A percentile compares a stretch with the other conserved stretches of the same genome.
Evolutionary conservation across 768 basidiomycete species (phyloP).

Genomic region (Infundibulicybe gibba): DNA sequence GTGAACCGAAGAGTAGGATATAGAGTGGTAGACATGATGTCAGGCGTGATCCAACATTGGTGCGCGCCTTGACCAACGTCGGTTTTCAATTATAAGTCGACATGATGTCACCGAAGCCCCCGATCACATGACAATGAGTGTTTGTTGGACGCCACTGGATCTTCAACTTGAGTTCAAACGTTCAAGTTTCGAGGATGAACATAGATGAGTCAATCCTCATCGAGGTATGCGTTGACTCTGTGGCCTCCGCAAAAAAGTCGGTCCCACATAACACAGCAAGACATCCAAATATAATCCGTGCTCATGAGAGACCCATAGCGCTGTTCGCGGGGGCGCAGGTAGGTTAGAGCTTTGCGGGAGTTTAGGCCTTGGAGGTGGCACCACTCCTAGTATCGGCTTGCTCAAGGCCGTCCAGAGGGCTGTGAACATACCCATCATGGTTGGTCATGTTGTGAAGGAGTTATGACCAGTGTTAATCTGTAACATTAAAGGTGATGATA

Average conservation of each 20-base stretch:
- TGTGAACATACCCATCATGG: slow-evolving; percentile 65
- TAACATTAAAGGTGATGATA: slow-evolving; percentile 61
- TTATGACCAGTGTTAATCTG: slow-evolving; percentile 3
- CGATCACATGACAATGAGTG: background rate
- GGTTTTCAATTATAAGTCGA: no score
- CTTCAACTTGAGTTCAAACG: no score
- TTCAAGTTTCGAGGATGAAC: no score
- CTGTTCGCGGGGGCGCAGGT: slow-evolving; percentile 67
- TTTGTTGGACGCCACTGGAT: background rate
- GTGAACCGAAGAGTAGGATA: background rate
- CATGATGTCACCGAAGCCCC: background rate
- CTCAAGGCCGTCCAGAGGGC: slow-evolving; percentile 51
- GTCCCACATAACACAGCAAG: slow-evolving; percentile 16
- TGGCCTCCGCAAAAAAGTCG: slow-evolving; percentile 65
- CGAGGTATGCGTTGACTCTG: slow-evolving; percentile 78
- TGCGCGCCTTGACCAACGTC: background rate
- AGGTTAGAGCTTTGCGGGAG: slow-evolving; percentile 77
- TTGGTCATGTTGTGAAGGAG: slow-evolving; percentile 19
- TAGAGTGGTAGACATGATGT: background rate
- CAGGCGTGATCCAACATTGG: background rate
- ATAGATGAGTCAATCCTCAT: slow-evolving; percentile 24
- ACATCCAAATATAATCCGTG: background rate
- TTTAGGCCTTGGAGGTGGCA: slow-evolving; percentile 72
- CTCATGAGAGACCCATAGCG: slow-evolving; percentile 37
- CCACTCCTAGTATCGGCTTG: slow-evolving; percentile 78